These are phyloP conservation scores for Flaveria trinervia DNA, from an alignment of 129 eudicot genomes.

Conservation along the genomic window DNA sequence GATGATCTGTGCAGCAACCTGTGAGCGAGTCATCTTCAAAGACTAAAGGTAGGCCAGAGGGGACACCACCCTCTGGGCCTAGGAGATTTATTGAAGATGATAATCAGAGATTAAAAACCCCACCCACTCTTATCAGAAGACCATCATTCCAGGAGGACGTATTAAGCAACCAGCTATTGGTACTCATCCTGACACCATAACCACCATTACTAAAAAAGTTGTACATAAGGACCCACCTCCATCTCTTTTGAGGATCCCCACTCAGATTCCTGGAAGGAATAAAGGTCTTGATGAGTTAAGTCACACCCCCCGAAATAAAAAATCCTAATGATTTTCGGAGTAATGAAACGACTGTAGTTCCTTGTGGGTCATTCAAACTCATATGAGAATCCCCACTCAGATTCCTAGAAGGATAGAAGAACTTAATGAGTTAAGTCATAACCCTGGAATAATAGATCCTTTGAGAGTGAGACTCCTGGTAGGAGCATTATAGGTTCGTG, in stretches of 20 bases:
- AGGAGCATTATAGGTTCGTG: neutral
- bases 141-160: constrained; percentile 67
- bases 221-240: constrained; percentile 32
- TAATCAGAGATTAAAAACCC: constrained; percentile 66
- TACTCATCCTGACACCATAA: constrained; percentile 34
- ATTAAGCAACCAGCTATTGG: constrained; percentile 54
- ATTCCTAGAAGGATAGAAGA: constrained; percentile 22
- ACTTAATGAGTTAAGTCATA: constrained; percentile 35
- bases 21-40: constrained; percentile 59
- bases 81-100: constrained; percentile 56
- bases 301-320: constrained; percentile 21
- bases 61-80: constrained; percentile 48
- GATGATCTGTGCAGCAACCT: constrained; percentile 55
- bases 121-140: constrained; percentile 63
- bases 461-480: constrained; percentile 33
- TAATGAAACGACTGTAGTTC: constrained; percentile 10
- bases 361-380: neutral
- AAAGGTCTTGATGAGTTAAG: constrained; percentile 34
- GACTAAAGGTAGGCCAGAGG: constrained; percentile 72
- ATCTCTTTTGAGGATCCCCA: constrained; percentile 21
- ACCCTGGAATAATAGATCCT: constrained; percentile 19
- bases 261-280: constrained; percentile 21
- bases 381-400: constrained; percentile 18
- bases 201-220: constrained; percentile 35
- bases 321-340: constrained; percentile 35